Base-by-base conservation (phyloP, 768 basidiomycete species). In the Termitomyces sp. region DNA sequence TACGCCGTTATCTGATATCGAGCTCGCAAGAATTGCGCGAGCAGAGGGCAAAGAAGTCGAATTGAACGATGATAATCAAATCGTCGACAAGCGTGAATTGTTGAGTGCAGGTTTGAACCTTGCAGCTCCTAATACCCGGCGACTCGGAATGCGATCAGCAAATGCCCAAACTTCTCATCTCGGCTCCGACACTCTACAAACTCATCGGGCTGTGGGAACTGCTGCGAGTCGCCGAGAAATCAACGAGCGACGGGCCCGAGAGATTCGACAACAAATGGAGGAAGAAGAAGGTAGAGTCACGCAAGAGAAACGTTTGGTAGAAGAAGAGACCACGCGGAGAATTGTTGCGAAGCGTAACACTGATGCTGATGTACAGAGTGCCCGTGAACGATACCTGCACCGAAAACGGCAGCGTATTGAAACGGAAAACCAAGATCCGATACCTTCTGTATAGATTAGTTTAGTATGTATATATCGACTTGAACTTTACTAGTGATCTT, bases 61-160 rank as follows among this genome's bases (percentile, higher is more conserved):
- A 70, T 74, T 98, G 34, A 98, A 98, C 69, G 96, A 98, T 69
- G 95, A 98, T 64, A 95, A 94, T 64, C 91, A 95, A 68, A 94
- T 98, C 45, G 88, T 99, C 47, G 97, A 99, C 74, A 94, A 95
- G 67, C 86, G 95, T 55, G 91, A 95, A 52, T 76, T 99, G 8
- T 77, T 98, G 44, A 83, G 88, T 21, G 95, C 96, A 5, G 97
- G 97, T 2, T 74, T 99, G 55, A 99, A 99, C 68, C 79, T 98
- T 44, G 85, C 91, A 34, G 82, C 89, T 58, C 84, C 88, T 37
- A 89, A 92, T 66, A 92, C 90, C 5, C 79, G 92, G 55, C 77
- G 78, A 51, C 74, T 89, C n/a, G 85, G 85, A 16, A 66, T 77
- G 47, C 76, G 76, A 42, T 64, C 66, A 37, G 63, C 64, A 11